Base-by-base conservation (phyloP, 208 protist species). In the Leishmania aethiopica region DNA sequence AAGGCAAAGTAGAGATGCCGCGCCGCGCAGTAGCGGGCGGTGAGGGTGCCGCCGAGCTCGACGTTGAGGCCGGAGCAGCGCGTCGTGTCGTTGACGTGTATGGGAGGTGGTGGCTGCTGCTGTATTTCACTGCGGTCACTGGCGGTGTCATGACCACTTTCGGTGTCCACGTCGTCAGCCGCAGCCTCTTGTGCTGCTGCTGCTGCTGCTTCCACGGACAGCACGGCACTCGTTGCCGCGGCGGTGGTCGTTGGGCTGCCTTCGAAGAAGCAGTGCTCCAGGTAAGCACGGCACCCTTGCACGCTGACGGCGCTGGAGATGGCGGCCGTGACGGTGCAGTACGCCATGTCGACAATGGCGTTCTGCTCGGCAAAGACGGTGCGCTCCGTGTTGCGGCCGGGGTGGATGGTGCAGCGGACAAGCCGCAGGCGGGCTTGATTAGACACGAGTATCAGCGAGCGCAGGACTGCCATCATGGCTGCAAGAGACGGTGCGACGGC, bases 361-460 rank as follows among this genome's bases (percentile, higher is more conserved):
- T 95, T 88, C 45, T 94, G 88, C 77, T 96, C 93, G 0, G 91
- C 91, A 80, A 93, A 91, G 74, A 96, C 89, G 71, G 86, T 89
- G 57, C 88, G 88, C 71, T 96, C 91, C 1, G 84, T 88, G 57
- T 82, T 72, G 73, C 81, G 80, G 55, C 82, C 84, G 0, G 79
- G 83, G 72, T 91, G 71, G 71, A 88, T 32, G 83, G 81, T 82
- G 53, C 81, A 85, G 28, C 79, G 84, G 19, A 83, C 70, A 2
- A 92, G 77, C 57, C 87, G 82, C 60, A 96, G 87, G 13, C 51
- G 81, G 7, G 84, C 90, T 60, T 89, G 89, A 79, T 95, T 95
- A 28, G 93, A 96, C 47, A 93, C 88, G 53, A 91, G 78, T 42
- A 96, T 81, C 76, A 96, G 83, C 1, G 89, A 83, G 32, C 88